A percentile compares a stretch with the other conserved stretches of the same genome.
Evolutionary conservation across 768 basidiomycete species (phyloP).

Genomic region (Rubroboletus pulcherrimus): DNA sequence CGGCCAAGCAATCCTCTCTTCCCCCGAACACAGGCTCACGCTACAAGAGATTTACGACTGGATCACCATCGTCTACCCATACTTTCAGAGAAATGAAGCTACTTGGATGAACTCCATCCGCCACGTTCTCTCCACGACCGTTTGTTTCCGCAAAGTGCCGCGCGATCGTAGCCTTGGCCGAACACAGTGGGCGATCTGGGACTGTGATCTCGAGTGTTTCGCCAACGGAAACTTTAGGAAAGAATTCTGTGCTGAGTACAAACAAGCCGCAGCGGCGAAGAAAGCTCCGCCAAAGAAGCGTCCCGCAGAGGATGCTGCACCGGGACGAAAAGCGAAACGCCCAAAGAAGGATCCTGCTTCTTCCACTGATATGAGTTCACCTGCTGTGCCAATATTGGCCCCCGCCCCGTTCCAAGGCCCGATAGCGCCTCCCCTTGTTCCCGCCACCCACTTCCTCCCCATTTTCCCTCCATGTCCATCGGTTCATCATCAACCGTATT

Average conservation of each 20-base stretch:
- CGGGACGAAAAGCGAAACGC: conserved; percentile 46
- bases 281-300: conserved; percentile 37
- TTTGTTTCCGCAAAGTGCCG: conserved; percentile 83
- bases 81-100: conserved; percentile 87
- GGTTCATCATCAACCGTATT: conserved; percentile 72
- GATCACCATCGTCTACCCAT: conserved; percentile 91
- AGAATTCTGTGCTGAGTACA: conserved; percentile 42
- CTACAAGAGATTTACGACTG: conserved; percentile 96
- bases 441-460: conserved; percentile 26
- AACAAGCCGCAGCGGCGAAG: conserved; percentile 28
- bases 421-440: conserved; percentile 20
- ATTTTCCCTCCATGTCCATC: conserved; percentile 56
- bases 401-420: conserved; percentile 12
- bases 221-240: conserved; percentile 79
- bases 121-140: conserved; percentile 92
- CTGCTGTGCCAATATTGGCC: conserved; percentile 20
- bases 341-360: conserved; percentile 36
- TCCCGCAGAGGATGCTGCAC: conserved; percentile 33
- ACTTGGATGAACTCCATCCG: conserved; percentile 99
- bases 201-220: conserved; percentile 81
- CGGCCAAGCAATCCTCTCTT: conserved; percentile 89
- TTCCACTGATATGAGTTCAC: conserved; percentile 24
- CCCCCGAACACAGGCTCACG: conserved; percentile 77
- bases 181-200: conserved; percentile 84
- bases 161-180: conserved; percentile 76